Percentiles rank a stretch among this genome's conserved stretches.
phyloP scores from a whole-genome alignment of 768 basidiomycete genomes.

The Suillus sp. region DNA sequence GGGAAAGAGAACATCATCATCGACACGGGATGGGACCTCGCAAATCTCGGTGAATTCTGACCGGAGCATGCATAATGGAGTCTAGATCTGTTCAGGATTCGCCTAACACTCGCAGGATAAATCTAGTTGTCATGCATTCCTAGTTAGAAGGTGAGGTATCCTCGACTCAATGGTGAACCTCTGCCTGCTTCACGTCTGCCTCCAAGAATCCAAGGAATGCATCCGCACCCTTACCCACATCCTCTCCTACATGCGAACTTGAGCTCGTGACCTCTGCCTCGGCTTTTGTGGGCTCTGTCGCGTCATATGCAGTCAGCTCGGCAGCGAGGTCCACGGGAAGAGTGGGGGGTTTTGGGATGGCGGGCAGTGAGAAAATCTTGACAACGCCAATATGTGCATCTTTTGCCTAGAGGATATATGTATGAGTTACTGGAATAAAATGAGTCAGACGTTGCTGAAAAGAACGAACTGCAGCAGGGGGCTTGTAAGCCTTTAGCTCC shows the following conservation, averaged over 20 bases:
- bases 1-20: background rate
- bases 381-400: slow-evolving; percentile 90
- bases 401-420: slow-evolving; percentile 58
- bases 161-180: slow-evolving; percentile 52
- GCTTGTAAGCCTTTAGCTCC: slow-evolving; percentile 90
- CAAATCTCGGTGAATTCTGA: background rate
- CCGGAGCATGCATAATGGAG: background rate
- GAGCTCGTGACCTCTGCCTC: slow-evolving; percentile 42
- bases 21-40: background rate
- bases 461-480: slow-evolving; percentile 64
- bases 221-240: slow-evolving; percentile 54
- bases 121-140: slow-evolving; percentile 1
- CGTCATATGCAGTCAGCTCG: slow-evolving; percentile 86
- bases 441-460: background rate
- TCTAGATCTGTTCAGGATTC: background rate
- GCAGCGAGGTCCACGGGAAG: slow-evolving; percentile 85
- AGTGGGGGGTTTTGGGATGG: slow-evolving; percentile 70
- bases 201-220: slow-evolving; percentile 82
- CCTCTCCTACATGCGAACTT: slow-evolving; percentile 21
- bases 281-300: slow-evolving; percentile 66
- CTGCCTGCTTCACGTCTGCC: slow-evolving; percentile 71
- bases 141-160: background rate
- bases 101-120: background rate
- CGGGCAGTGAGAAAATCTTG: slow-evolving; percentile 77
- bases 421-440: background rate